Evolutionary conservation across 1,284 basidiomycete genomes (phyloP), one percentile per base, ranked within the genome.

Genomic region (Melanopsichium pennsylvanicum): DNA sequence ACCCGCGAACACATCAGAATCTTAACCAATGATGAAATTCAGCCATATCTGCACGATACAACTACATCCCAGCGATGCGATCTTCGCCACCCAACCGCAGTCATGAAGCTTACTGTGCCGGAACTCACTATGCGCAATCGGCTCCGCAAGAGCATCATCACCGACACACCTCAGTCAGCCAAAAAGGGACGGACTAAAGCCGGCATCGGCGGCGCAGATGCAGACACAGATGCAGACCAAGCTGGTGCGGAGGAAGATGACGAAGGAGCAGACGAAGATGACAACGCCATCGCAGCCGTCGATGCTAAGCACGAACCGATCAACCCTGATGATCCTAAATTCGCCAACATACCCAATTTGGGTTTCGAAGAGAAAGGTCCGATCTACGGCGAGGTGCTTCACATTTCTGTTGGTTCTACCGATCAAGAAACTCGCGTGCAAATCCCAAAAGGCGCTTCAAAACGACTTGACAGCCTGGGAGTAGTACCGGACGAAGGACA

Each of bases 401-500:
- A 58, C 22, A 39, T 70, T 4, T 50, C 49, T 9, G 26, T 67
- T 8, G 68, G 68, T 0, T 42, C 62, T 1, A 38, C 54, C 1
- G 62, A 42, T 16, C 35, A 38, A 18, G 62, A 70, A 42, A 27
- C 26, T 1, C 52, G 43, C 2, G 54, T 62, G 26, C 29, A 55
- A 15, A 54, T 70, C 19, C 15, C 40, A 9, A 50, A 41, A 2
- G 51, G 60, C 7, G 51, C 48, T 0, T 40, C 52, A 1, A 34
- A 4, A 23, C 36, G 67, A 12, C 54, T 70, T 5, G 61, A 62
- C 36, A 41, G 38, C 11, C 3, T 54, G 5, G 58, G 64, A 8
- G 48, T 70, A 15, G 42, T 52, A 10, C 43, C 40, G 3, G 64
- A 69, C 21, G 51, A 73, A n/a, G 62, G 63, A 2, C 63, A 67